Evolutionary conservation across 2,329 filamentous ascomycete species (phyloP), one percentile per base, ranked within the genome.

Genomic region (Onygenales sp.): DNA sequence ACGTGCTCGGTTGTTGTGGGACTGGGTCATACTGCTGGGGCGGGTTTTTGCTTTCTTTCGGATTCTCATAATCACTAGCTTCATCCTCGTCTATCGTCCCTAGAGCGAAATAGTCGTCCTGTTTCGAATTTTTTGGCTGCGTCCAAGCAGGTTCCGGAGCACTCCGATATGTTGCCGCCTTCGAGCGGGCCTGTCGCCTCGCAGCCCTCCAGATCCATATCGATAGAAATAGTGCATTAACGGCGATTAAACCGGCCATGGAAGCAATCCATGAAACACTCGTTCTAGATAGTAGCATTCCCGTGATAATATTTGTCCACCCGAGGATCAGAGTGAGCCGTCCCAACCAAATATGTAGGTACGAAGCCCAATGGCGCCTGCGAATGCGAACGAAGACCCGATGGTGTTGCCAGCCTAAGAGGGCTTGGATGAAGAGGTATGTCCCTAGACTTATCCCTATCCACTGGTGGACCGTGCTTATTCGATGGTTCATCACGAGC

Each of bases 401-500:
- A 47, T 47, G 45, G 14, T 47, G 45, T 37, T 47, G 32, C 45
- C 45, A 47, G 5, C 45, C 45, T 11, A 47, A n/a, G n/a, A 47
- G 21, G 13, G 32, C 32, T 14, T 47, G 45, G 13, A 47, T 47
- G 45, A 47, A 36, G 11, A 47, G 32, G 7, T 17, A 47, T 10
- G 45, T 10, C 8, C 45, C 45, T 47, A 47, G 32, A 21, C 11
- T 34, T 3, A 47, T 32, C 17, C 45, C 45, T 17, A 47, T 37
- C 32, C 45, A 47, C 21, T 47, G 45, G 31, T 47, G 45, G 14
- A 27, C 32, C 10, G 45, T 47, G 33, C 32, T 47, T 36, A 47
- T 17, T 31, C 32, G 32, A 37, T 47, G 45, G 17, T 47, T 36
- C 45, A 47, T 47, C 9, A 47, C 8, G 32, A 47, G 45, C 9